Conservation (phyloP, 352 stramenopile genomes). For the Phytopythium helicoides region DNA sequence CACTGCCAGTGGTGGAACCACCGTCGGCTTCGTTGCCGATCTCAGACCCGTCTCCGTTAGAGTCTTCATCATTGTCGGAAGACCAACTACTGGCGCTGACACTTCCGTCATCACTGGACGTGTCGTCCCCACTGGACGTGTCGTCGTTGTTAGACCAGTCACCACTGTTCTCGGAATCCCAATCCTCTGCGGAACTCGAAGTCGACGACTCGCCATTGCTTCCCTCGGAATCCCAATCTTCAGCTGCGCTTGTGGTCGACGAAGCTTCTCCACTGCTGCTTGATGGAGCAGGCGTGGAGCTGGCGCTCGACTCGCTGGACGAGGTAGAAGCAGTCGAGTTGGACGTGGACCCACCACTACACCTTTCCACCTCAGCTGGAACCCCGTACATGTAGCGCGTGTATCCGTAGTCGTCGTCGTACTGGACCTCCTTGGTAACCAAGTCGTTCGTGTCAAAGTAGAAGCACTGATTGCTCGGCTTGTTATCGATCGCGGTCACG, state of each 20-base stretch:
- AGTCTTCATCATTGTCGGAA: background rate
- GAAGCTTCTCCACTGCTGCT: background rate
- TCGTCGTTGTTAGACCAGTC: background rate
- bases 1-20: background rate
- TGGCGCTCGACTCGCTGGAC: background rate
- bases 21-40: conserved; percentile 2
- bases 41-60: background rate
- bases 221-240: background rate
- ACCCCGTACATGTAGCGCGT: conserved; percentile 50
- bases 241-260: background rate
- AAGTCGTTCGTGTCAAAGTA: conserved; percentile 61
- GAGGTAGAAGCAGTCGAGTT: conserved; percentile 9
- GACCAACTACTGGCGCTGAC: no score
- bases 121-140: background rate
- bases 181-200: background rate
- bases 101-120: background rate
- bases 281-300: background rate
- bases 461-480: conserved; percentile 41
- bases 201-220: background rate
- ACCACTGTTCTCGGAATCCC: background rate
- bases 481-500: conserved; percentile 40
- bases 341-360: conserved; percentile 15
- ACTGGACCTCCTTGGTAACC: conserved; percentile 37
- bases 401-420: conserved; percentile 33
- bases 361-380: conserved; percentile 38